phyloP scores from a whole-genome alignment of 371 early-diverging fungal genomes.

The Funneliformis caledonium region DNA sequence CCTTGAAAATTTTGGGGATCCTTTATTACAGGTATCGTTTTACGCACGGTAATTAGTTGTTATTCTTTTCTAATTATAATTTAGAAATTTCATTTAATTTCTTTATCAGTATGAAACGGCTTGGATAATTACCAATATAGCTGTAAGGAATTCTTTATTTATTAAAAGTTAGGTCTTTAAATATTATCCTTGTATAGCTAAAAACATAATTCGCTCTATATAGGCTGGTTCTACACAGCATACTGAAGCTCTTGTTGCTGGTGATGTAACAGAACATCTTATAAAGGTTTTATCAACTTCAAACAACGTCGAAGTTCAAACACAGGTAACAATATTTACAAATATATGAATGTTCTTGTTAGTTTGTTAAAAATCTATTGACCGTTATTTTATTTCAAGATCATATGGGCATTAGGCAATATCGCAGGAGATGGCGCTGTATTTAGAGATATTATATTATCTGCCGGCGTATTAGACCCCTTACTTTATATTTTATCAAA shows the following conservation, averaged over 20 bases:
- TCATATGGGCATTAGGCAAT: constrained; percentile 35
- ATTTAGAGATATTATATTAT: constrained; percentile 28
- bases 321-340: neutral
- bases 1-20: constrained; percentile 7
- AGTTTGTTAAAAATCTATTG: neutral
- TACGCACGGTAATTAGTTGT: neutral
- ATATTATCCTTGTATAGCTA: neutral
- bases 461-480: constrained; percentile 25
- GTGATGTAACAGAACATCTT: constrained; percentile 29
- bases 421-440: constrained; percentile 30
- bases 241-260: constrained; percentile 19
- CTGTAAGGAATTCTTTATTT: constrained; percentile 8
- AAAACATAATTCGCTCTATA: neutral
- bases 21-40: constrained; percentile 21
- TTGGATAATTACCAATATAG: constrained; percentile 34
- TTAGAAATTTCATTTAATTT: neutral
- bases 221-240: constrained; percentile 28
- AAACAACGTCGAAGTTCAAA: constrained; percentile 27
- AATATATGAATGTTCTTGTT: neutral
- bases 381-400: constrained; percentile 7
- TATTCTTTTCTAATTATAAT: neutral
- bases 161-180: neutral
- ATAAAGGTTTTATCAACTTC: constrained; percentile 10
- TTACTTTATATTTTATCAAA: constrained; percentile 27
- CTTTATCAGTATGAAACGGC: constrained; percentile 25